phyloP scores from a whole-genome alignment of 768 basidiomycete species.

The Rhodotorula diobovata region DNA sequence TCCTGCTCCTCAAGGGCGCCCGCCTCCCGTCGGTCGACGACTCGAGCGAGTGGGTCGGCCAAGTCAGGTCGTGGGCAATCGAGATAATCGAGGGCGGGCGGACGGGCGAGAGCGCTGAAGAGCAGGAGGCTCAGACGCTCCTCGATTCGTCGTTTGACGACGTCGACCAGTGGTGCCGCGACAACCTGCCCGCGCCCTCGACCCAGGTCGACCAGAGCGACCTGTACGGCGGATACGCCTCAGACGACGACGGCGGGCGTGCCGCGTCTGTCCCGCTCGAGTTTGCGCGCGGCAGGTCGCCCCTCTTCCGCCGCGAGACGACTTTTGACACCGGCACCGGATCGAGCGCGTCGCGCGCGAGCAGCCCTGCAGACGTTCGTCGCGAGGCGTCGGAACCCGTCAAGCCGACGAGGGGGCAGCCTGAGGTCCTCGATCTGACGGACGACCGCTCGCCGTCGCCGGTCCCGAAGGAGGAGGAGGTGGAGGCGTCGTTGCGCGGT shows the following conservation, averaged over 20 bases:
- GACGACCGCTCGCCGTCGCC: slow-evolving; percentile 19
- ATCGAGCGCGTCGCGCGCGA: neutral
- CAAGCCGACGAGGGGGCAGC: neutral
- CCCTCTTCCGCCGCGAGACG: neutral
- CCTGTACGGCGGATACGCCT: neutral
- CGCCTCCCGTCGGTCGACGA: neutral
- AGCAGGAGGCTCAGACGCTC: neutral
- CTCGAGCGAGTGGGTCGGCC: neutral
- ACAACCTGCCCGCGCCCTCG: neutral
- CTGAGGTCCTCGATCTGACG: slow-evolving; percentile 12
- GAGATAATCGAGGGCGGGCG: neutral
- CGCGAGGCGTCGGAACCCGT: neutral
- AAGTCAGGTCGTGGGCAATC: slow-evolving; percentile 3
- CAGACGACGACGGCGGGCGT: neutral
- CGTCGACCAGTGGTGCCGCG: neutral
- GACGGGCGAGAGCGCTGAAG: neutral
- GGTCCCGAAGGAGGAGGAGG: slow-evolving; percentile 7
- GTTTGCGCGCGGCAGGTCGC: neutral
- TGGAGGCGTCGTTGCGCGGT: neutral
- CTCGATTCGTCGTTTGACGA: neutral
- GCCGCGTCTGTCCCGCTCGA: neutral
- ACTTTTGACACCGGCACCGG: neutral
- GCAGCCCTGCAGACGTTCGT: neutral
- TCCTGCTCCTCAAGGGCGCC: slow-evolving; percentile 17
- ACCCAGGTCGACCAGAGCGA: neutral